Percentiles rank a stretch among this genome's conserved stretches.
Evolutionary conservation across 495 filamentous ascomycete genomes (phyloP).

Genomic region (Hypomontagnella submonticulosa): DNA sequence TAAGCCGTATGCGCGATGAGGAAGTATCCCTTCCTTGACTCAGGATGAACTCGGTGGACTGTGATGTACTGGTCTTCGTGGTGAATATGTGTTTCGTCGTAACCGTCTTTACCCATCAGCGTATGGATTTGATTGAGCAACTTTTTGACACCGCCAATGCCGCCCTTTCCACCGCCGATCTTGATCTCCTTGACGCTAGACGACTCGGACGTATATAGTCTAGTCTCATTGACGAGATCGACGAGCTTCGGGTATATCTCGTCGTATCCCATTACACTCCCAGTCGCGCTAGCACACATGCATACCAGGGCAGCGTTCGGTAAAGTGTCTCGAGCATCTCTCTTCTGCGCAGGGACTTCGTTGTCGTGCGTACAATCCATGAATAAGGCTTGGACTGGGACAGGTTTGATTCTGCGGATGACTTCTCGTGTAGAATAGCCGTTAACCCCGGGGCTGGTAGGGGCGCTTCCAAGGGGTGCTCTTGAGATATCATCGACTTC

Average conservation of each 20-base stretch:
- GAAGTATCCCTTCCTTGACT: slow-evolving; percentile 90
- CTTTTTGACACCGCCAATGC: slow-evolving; percentile 90
- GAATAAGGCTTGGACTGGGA: slow-evolving; percentile 91
- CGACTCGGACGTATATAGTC: slow-evolving; percentile 79
- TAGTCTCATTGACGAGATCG: slow-evolving; percentile 88
- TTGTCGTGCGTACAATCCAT: slow-evolving; percentile 99
- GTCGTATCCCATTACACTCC: slow-evolving; percentile 99
- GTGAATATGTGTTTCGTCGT: slow-evolving; percentile 95
- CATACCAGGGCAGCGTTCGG: slow-evolving; percentile 94
- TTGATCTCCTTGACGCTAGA: slow-evolving; percentile 68
- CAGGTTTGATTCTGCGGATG: slow-evolving; percentile 78
- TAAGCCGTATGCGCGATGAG: slow-evolving; percentile 95
- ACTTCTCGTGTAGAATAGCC: slow-evolving; percentile 60
- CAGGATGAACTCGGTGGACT: slow-evolving; percentile 92
- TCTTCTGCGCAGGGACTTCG: slow-evolving; percentile 93
- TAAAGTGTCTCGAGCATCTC: slow-evolving; percentile 92
- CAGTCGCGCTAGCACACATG: slow-evolving; percentile 94
- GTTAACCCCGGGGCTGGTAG: slow-evolving; percentile 40
- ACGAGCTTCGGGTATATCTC: slow-evolving; percentile 93
- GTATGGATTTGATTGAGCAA: slow-evolving; percentile 92
- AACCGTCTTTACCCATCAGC: slow-evolving; percentile 91
- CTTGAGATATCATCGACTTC: slow-evolving; percentile 74
- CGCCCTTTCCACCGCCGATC: slow-evolving; percentile 72
- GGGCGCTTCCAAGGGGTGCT: slow-evolving; percentile 37
- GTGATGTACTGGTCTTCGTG: slow-evolving; percentile 97